Conservation (phyloP, 352 stramenopile species). For the Phytophthora multivora region DNA sequence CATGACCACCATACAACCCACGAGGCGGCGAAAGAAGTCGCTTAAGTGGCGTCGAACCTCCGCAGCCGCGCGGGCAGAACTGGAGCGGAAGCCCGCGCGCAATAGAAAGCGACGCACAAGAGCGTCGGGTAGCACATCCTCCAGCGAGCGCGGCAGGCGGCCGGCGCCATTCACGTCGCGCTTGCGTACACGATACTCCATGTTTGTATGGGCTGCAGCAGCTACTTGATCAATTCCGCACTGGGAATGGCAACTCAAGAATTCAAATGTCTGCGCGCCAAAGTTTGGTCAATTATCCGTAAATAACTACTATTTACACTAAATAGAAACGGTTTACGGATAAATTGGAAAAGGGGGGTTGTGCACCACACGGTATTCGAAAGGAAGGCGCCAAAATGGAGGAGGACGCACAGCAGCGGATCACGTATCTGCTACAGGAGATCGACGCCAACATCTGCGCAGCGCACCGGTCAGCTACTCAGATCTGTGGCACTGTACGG, state of each 20-base stretch:
- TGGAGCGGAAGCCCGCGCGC: constrained; percentile 66
- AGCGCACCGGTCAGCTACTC: constrained; percentile 74
- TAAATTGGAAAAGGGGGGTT: constrained; percentile 3
- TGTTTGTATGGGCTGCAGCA: constrained; percentile 20
- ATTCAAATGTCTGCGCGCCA: constrained; percentile 25
- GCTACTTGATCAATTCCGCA: constrained; percentile 31
- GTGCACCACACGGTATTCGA: constrained; percentile 14
- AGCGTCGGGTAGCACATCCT: constrained; percentile 47
- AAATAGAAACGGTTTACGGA: constrained; percentile 1
- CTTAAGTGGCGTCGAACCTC: constrained; percentile 50
- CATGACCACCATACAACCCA: constrained; percentile 52
- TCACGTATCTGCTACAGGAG: constrained; percentile 86
- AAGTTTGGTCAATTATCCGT: constrained; percentile 2
- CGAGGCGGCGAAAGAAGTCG: constrained; percentile 65
- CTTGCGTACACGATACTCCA: constrained; percentile 66
- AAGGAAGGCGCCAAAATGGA: constrained; percentile 57
- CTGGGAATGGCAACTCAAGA: constrained; percentile 11
- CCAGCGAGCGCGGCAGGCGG: constrained; percentile 24
- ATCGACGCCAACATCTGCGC: constrained; percentile 86
- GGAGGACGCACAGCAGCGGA: constrained; percentile 75
- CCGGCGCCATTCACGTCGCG: constrained; percentile 31
- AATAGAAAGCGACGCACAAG: constrained; percentile 72
- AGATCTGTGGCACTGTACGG: constrained; percentile 72
- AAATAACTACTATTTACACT: neutral
- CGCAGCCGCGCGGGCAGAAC: constrained; percentile 39